Evolutionary conservation across 2,329 filamentous ascomycete genomes (phyloP).

Genomic region (Venturia oleaginea): DNA sequence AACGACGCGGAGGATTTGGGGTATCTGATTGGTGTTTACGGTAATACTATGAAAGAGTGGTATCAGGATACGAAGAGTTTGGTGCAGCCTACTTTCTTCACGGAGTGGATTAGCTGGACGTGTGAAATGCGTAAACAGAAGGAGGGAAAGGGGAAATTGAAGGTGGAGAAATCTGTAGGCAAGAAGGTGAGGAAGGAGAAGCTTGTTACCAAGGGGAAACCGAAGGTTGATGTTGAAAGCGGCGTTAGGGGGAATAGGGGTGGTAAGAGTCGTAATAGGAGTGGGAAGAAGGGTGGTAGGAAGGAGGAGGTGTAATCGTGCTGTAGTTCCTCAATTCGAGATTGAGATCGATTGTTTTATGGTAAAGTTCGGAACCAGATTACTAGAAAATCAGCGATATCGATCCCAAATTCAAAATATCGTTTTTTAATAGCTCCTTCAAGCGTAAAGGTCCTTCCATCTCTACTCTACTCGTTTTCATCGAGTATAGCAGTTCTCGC

Average conservation of each 20-base stretch:
- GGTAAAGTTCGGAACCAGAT: too few species aligned
- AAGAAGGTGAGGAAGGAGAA: neutral
- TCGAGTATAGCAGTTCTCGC: too few species aligned
- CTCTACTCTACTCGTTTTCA: too few species aligned
- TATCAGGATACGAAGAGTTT: constrained; percentile 29
- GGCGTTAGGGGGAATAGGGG: neutral
- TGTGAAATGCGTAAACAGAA: constrained; percentile 19
- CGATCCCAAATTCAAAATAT: too few species aligned
- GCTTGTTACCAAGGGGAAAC: neutral
- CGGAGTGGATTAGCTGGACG: constrained; percentile 39
- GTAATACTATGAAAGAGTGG: constrained; percentile 35
- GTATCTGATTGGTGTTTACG: constrained; percentile 33
- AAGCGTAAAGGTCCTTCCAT: too few species aligned
- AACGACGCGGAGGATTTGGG: constrained; percentile 33
- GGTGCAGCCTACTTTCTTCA: constrained; percentile 36
- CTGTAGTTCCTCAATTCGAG: neutral
- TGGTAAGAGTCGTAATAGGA: neutral
- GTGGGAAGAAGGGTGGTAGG: neutral
- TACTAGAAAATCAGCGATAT: too few species aligned
- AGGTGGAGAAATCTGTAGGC: neutral
- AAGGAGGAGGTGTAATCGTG: neutral
- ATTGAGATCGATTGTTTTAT: neutral
- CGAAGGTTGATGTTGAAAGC: neutral
- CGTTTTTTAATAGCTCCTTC: too few species aligned
- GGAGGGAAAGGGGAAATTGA: neutral